phyloP scores from a whole-genome alignment of 139 green algal species.

The Chlorella sp. region DNA sequence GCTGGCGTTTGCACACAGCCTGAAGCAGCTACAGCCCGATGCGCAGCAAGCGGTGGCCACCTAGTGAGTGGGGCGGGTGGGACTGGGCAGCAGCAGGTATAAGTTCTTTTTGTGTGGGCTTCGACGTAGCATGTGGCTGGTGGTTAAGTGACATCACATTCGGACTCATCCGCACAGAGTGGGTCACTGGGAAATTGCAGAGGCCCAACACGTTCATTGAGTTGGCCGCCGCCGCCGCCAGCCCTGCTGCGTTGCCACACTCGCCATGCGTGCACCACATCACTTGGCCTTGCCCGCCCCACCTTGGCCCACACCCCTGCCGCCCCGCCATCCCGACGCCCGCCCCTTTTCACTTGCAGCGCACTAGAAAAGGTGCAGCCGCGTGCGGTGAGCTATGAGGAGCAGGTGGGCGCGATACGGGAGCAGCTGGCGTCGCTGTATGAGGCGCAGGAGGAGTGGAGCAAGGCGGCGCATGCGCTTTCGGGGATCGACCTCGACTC shows the following conservation, averaged over 20 bases:
- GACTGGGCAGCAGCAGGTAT: too few species aligned
- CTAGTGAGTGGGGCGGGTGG: slow-evolving; percentile 64
- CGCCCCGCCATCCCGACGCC: too few species aligned
- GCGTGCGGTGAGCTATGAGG: slow-evolving; percentile 87
- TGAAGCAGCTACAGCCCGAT: slow-evolving; percentile 64
- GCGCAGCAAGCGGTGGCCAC: slow-evolving; percentile 73
- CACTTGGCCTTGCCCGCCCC: too few species aligned
- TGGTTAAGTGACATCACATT: too few species aligned
- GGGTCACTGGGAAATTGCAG: too few species aligned
- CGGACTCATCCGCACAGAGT: too few species aligned
- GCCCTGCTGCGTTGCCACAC: too few species aligned
- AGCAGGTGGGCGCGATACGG: slow-evolving; percentile 66
- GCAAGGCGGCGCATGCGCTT: slow-evolving; percentile 84
- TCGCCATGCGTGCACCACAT: not conserved
- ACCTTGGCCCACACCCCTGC: too few species aligned
- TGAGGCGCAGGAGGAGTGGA: slow-evolving; percentile 88
- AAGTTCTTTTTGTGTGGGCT: too few species aligned
- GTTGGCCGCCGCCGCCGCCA: too few species aligned
- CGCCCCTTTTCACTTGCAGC: slow-evolving; percentile 57
- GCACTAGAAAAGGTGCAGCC: slow-evolving; percentile 79
- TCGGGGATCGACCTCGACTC: slow-evolving; percentile 94
- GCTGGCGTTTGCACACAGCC: slow-evolving; percentile 65
- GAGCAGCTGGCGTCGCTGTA: slow-evolving; percentile 70
- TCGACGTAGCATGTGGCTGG: too few species aligned
- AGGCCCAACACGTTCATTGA: too few species aligned